A percentile compares a stretch with the other conserved stretches of the same genome.
Conservation (phyloP, 805 yeast genomes). For the Wickerhamomyces silvicola region DNA sequence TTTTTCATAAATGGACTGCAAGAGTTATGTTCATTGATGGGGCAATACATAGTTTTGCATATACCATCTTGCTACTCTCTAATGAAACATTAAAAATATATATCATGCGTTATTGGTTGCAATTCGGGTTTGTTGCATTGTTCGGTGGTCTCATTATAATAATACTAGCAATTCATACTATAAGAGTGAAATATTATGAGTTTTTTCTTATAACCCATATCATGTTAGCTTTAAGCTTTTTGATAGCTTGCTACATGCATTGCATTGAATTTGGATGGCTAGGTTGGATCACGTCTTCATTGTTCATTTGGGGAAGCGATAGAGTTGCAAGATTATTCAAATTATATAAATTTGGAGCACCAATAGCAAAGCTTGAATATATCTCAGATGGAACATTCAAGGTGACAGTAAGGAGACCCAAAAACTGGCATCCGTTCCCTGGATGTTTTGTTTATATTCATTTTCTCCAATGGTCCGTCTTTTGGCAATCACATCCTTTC, state of each 20-base stretch:
- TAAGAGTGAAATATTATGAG: conserved; percentile 56
- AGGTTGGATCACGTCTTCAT: conserved; percentile 23
- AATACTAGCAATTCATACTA: conserved; percentile 25
- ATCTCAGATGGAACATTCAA: conserved; percentile 41
- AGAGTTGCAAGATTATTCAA: conserved; percentile 39
- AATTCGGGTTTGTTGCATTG: conserved; percentile 13
- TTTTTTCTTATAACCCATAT: conserved; percentile 53
- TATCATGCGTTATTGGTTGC: conserved; percentile 9
- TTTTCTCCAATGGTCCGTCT: conserved; percentile 42
- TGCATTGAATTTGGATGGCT: conserved; percentile 45
- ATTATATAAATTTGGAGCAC: conserved; percentile 16
- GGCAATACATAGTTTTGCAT: conserved; percentile 37
- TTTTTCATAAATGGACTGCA: conserved; percentile 63
- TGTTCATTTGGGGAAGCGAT: conserved; percentile 42
- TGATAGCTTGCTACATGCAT: conserved; percentile 55
- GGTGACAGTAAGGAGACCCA: conserved; percentile 35
- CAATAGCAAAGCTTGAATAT: conserved; percentile 12
- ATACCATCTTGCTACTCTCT: conserved; percentile 3
- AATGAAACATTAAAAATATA: not conserved
- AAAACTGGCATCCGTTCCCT: conserved; percentile 42
- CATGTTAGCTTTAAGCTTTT: conserved; percentile 44
- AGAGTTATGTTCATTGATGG: conserved; percentile 38
- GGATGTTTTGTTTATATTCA: conserved; percentile 53
- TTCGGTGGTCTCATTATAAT: conserved; percentile 5
- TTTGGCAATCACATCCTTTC: conserved; percentile 74